phyloP scores from a whole-genome alignment of 306 rosid species.

The Sindora glabra region DNA sequence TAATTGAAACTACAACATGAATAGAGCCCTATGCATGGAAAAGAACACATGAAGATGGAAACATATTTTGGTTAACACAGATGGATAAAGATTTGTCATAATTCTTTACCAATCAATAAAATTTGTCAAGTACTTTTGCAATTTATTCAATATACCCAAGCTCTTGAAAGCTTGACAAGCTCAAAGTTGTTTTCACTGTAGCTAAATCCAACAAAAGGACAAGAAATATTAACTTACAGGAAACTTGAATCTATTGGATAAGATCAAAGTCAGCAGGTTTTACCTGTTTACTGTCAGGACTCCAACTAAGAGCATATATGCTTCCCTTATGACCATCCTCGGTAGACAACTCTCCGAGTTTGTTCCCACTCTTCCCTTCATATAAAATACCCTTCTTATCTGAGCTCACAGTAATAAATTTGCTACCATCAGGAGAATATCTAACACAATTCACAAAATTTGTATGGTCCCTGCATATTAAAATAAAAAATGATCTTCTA shows the following conservation, averaged over 20 bases:
- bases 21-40: neutral
- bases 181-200: neutral
- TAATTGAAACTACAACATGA: slow-evolving; percentile 1
- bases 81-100: neutral
- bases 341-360: slow-evolving; percentile 74
- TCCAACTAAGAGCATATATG: slow-evolving; percentile 93
- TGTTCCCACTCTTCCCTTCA: slow-evolving; percentile 74
- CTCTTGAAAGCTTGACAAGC: slow-evolving; percentile 4
- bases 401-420: slow-evolving; percentile 85
- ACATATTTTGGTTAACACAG: neutral
- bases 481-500: slow-evolving; percentile 23
- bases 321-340: slow-evolving; percentile 92
- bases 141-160: neutral
- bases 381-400: slow-evolving; percentile 74
- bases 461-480: slow-evolving; percentile 84
- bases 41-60: neutral
- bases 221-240: neutral
- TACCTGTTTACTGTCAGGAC: slow-evolving; percentile 90
- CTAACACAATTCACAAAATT: slow-evolving; percentile 84
- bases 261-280: neutral
- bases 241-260: slow-evolving; percentile 5
- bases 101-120: neutral
- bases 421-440: slow-evolving; percentile 92
- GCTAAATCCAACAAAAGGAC: neutral
- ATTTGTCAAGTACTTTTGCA: neutral